Evolutionary conservation across 768 basidiomycete species (phyloP), one percentile per base, ranked within the genome.

Genomic region (Tricholoma flavovirens): DNA sequence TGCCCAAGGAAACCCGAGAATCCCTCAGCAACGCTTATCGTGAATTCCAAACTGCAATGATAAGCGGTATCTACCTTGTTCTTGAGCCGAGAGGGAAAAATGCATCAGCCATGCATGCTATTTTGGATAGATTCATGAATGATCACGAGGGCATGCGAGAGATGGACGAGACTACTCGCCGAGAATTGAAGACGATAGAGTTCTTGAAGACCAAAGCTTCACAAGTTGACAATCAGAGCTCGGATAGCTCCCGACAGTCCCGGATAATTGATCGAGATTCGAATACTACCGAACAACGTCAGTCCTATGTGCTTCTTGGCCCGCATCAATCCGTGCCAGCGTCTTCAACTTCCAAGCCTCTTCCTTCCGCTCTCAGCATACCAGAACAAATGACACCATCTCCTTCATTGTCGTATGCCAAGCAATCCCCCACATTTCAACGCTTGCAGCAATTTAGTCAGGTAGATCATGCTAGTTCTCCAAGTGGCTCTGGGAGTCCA

Each of bases 1-100:
- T 83, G 56, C 77, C 84, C 0, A 80, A 79, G 62, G 87, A 87
- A 64, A 81, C 80, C 12, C 81, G 80, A 21, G 82, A 83, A 62
- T 86, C 87, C 49, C 77, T 90, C 26, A 84, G 89, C 63, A 90
- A 88, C 59, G 88, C 87, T 6, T 93, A 92, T 65, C 77, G 90
- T 55, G 90, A 92, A 64, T 93, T 93, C 70, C 90, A 92, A 67
- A 86, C 88, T 8, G 87, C 89, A 9, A 90, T 94, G 90, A 87
- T 93, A 53, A 86, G 87, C 59, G 88, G 92, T 10, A 91, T 94
- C 51, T 91, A 91, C 66, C 81, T 93, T 51, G 83, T 90, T 51
- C 74, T 93, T 26, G 83, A 93, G 59, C 91, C 89, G 2, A 83
- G 75, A 35, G 90, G 90, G 3, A 74, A 78, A 59, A 78, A 89